A percentile compares a stretch with the other conserved stretches of the same genome.
Evolutionary conservation across 2,329 filamentous ascomycete species (phyloP).

Genomic region (Scleromitrula shiraiana): DNA sequence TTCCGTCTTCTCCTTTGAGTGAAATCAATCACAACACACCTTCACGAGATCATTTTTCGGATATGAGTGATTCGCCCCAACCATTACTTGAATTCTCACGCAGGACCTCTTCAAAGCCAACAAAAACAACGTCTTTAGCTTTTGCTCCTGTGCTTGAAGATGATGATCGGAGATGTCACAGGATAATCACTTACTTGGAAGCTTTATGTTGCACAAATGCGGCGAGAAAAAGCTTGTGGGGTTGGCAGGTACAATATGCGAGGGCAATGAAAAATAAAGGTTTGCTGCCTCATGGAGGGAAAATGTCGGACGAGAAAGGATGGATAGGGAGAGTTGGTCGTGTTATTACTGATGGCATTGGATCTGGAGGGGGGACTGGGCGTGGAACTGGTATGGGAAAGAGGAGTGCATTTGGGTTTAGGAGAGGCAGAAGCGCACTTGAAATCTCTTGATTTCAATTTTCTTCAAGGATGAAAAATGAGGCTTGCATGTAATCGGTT

Average conservation of each 20-base stretch:
- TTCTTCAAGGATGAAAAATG: background rate
- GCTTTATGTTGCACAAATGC: constrained; percentile 39
- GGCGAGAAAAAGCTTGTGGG: constrained; percentile 39
- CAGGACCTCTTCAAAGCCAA: background rate
- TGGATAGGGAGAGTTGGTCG: constrained; percentile 2
- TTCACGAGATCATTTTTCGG: background rate
- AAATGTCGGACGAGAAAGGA: constrained; percentile 11
- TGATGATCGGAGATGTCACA: constrained; percentile 37
- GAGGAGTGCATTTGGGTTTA: constrained; percentile 7
- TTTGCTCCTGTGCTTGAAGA: constrained; percentile 19
- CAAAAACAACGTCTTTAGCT: background rate
- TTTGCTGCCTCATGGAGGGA: constrained; percentile 13
- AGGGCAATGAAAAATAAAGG: constrained; percentile 9
- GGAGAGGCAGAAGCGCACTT: background rate
- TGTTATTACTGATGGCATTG: constrained; percentile 3
- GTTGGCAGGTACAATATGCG: constrained; percentile 44
- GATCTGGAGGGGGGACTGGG: background rate
- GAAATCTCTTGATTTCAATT: background rate
- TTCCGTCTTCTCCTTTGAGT: background rate
- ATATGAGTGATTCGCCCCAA: background rate
- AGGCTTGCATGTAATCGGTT: background rate
- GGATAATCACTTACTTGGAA: constrained; percentile 41
- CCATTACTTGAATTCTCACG: background rate
- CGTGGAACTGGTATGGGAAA: constrained; percentile 5
- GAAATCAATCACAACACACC: background rate